Base-by-base conservation (phyloP, 768 basidiomycete genomes). In the Multifurca ochricompacta region DNA sequence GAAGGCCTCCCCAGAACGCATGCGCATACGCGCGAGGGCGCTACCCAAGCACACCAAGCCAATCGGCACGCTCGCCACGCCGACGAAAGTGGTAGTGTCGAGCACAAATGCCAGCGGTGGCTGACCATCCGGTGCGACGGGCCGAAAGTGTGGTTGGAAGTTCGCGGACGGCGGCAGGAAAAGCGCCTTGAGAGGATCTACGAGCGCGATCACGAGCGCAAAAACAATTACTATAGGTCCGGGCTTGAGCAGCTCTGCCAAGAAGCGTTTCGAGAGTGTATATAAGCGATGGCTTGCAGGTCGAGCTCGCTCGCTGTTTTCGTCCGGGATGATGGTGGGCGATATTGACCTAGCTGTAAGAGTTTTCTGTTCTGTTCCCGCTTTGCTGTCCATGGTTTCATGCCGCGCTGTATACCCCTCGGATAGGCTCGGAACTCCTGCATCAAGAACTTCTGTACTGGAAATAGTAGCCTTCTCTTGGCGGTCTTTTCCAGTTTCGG, bases 51-150 rank as follows among this genome's bases (percentile, higher is more conserved):
- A 79, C 10, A 82, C 73, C 9, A 87, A 65, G 1, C 82, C 82
- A 2, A 85, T 60, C 0, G 85, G 85, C 0, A 87, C 78, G 3
- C 79, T 77, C 1, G 82, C 83, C 1, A 66, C 75, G 0, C 85
- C 83, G 34, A 85, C 71, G 60, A 87, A 86, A 1, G 69, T 66
- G 0, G 77, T 67, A 0, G 79, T 76, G 51, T 83, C 79, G 51
- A 82, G 61, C 34, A 87, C 40, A 57, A 87, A 76, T 0, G 79
- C 74, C 16, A 87, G 77, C 0, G 84, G 84, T 1, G 85, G 83
- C 55, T 77, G 72, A 0, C 83, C 83, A 59, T 87, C 85, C 0
- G 85, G 85, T 0, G 81, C 80, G 6, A 23, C 10, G 5, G 60
- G 60, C 9, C 48, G 53, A 16, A 47, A 21, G 69, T 41, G 3